A percentile compares a stretch with the other conserved stretches of the same genome.
Evolutionary conservation across 2,329 filamentous ascomycete genomes (phyloP).

Genomic region (Cladosporium velox): DNA sequence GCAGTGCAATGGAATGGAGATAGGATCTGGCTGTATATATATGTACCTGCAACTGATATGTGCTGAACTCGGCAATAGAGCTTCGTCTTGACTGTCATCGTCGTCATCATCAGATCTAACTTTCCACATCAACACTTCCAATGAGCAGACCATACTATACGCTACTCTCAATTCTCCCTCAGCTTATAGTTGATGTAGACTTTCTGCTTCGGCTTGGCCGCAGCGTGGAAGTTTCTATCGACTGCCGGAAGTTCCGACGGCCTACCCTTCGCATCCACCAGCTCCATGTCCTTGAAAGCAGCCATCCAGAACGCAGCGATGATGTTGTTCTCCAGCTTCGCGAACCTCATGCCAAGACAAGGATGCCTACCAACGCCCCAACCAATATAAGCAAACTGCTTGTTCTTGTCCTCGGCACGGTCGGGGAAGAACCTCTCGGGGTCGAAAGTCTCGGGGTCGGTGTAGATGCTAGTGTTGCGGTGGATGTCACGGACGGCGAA

Average conservation of each 20-base stretch:
- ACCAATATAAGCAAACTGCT: conserved; percentile 38
- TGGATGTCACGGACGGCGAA: conserved; percentile 54
- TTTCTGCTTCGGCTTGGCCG: conserved; percentile 43
- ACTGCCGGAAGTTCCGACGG: conserved; percentile 36
- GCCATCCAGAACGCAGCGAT: conserved; percentile 54
- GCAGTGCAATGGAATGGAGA: background rate
- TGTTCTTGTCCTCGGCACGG: conserved; percentile 51
- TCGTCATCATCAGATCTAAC: background rate
- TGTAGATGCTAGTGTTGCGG: conserved; percentile 52
- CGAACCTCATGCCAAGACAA: conserved; percentile 50
- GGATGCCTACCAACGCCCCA: conserved; percentile 47
- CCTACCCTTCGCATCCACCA: conserved; percentile 46
- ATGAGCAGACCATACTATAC: background rate
- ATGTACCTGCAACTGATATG: background rate
- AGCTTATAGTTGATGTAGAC: conserved; percentile 44
- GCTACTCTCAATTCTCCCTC: conserved; percentile 24
- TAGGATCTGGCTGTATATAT: background rate
- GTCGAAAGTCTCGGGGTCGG: conserved; percentile 53
- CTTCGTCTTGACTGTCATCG: background rate
- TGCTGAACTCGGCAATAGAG: background rate
- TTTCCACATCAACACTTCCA: background rate
- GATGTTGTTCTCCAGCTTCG: conserved; percentile 56
- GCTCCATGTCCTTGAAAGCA: conserved; percentile 52
- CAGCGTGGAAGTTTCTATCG: conserved; percentile 43
- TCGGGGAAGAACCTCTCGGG: conserved; percentile 52